phyloP scores from a whole-genome alignment of 495 filamentous ascomycete genomes.

The Pyrenula massariospora region DNA sequence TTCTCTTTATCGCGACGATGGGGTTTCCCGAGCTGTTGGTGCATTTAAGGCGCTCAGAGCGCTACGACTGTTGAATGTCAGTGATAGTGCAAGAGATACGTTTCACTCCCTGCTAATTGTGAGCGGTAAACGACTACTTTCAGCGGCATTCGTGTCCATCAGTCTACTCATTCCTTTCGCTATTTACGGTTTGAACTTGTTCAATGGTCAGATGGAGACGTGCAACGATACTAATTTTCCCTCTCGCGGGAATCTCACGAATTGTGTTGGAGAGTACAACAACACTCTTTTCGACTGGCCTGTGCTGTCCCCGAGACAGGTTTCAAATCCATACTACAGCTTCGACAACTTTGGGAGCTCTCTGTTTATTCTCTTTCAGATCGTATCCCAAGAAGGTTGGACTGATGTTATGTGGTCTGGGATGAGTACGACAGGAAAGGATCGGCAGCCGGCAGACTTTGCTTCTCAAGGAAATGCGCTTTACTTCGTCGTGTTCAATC shows the following conservation, averaged over 20 bases:
- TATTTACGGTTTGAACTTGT: constrained; percentile 88
- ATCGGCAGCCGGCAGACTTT: constrained; percentile 53
- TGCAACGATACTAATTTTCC: constrained; percentile 62
- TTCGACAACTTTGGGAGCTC: constrained; percentile 92
- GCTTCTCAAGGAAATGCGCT: constrained; percentile 72
- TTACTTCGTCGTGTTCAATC: constrained; percentile 94
- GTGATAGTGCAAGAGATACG: constrained; percentile 87
- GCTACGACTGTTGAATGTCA: constrained; percentile 83
- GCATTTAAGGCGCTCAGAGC: constrained; percentile 98
- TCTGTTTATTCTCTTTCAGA: constrained; percentile 94
- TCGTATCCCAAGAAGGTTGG: constrained; percentile 98
- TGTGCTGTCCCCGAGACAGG: constrained; percentile 69
- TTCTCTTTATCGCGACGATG: constrained; percentile 62
- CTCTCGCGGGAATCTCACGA: constrained; percentile 30
- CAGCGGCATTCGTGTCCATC: constrained; percentile 83
- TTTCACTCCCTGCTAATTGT: constrained; percentile 94
- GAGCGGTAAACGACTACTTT: constrained; percentile 82
- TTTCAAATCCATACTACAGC: constrained; percentile 70
- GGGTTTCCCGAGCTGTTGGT: constrained; percentile 78
- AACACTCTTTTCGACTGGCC: constrained; percentile 72
- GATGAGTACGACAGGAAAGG: constrained; percentile 69
- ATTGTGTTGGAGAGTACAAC: constrained; percentile 70
- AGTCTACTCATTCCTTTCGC: constrained; percentile 93
- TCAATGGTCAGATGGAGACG: constrained; percentile 63
- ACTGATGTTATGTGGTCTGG: constrained; percentile 76